These are phyloP conservation scores for Globisporangium echinulatum DNA, from an alignment of 352 stramenopile genomes.

Conservation along the genomic window DNA sequence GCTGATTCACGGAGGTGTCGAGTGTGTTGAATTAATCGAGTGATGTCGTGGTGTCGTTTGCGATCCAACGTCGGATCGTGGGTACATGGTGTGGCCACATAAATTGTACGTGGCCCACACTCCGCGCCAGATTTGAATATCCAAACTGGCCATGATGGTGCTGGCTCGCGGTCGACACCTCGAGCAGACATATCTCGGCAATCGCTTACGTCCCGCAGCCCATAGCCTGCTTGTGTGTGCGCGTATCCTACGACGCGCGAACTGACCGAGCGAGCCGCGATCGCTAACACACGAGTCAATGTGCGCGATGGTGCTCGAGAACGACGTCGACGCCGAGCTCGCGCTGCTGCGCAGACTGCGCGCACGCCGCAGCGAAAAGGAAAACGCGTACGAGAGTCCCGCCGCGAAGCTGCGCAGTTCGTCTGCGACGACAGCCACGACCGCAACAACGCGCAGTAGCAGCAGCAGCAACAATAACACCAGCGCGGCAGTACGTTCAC, in stretches of 20 bases:
- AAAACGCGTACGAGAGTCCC: slow-evolving; percentile 14
- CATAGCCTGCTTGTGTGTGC: background rate
- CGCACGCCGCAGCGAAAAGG: slow-evolving; percentile 15
- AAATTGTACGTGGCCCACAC: too few species aligned
- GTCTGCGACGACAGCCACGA: slow-evolving; percentile 5
- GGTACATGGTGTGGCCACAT: too few species aligned
- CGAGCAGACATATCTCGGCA: background rate
- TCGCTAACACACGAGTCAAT: background rate
- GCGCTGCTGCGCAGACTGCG: slow-evolving; percentile 14
- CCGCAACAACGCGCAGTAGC: slow-evolving; percentile 2
- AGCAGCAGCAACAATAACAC: background rate
- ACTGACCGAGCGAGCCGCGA: background rate
- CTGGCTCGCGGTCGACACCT: too few species aligned
- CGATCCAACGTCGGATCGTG: too few species aligned
- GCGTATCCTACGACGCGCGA: background rate
- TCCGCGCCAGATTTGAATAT: slow-evolving; percentile 12
- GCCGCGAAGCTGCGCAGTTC: slow-evolving; percentile 10
- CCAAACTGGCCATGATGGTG: slow-evolving; percentile 5
- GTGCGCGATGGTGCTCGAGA: slow-evolving; percentile 10
- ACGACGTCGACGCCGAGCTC: slow-evolving; percentile 9
- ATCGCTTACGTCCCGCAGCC: background rate
- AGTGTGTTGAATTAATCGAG: too few species aligned
- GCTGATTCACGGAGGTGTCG: too few species aligned
- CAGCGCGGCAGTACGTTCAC: background rate
- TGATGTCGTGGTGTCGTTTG: too few species aligned